A percentile compares a stretch with the other conserved stretches of the same genome.
Conservation (phyloP, 2,329 filamentous ascomycete genomes). For the Cladosporium sp. region DNA sequence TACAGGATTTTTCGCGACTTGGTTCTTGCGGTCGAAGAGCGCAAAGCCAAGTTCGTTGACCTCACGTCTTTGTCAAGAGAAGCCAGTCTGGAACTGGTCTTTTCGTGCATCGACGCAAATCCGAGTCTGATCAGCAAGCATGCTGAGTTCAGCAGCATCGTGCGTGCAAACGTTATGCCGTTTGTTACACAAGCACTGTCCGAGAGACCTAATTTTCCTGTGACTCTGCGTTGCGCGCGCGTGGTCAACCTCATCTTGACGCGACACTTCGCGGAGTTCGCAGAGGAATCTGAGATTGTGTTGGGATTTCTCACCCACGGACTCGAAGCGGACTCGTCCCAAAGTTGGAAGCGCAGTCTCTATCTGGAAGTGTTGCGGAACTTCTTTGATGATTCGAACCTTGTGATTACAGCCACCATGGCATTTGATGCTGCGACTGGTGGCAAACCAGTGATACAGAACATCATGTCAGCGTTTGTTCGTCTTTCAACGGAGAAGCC, state of each 20-base stretch:
- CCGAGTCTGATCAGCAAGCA: conserved; percentile 76
- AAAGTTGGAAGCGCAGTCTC: conserved; percentile 81
- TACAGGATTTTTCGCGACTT: conserved; percentile 88
- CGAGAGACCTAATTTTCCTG: conserved; percentile 76
- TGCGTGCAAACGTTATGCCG: conserved; percentile 78
- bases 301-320: conserved; percentile 80
- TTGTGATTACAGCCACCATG: conserved; percentile 78
- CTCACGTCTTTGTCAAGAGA: conserved; percentile 77
- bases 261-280: conserved; percentile 73
- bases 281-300: conserved; percentile 79
- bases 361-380: conserved; percentile 90
- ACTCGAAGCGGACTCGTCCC: conserved; percentile 77
- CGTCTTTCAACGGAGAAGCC: conserved; percentile 90
- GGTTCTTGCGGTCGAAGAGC: conserved; percentile 81
- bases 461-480: conserved; percentile 86
- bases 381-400: conserved; percentile 76
- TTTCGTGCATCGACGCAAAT: conserved; percentile 86
- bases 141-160: conserved; percentile 75
- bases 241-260: conserved; percentile 81
- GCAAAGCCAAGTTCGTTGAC: conserved; percentile 78
- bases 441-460: conserved; percentile 75
- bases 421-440: conserved; percentile 74
- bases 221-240: conserved; percentile 78
- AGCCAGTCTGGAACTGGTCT: conserved; percentile 87
- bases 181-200: conserved; percentile 77